phyloP scores from a whole-genome alignment of 2,329 filamentous ascomycete genomes.

The Atkinsonella hypoxylon region DNA sequence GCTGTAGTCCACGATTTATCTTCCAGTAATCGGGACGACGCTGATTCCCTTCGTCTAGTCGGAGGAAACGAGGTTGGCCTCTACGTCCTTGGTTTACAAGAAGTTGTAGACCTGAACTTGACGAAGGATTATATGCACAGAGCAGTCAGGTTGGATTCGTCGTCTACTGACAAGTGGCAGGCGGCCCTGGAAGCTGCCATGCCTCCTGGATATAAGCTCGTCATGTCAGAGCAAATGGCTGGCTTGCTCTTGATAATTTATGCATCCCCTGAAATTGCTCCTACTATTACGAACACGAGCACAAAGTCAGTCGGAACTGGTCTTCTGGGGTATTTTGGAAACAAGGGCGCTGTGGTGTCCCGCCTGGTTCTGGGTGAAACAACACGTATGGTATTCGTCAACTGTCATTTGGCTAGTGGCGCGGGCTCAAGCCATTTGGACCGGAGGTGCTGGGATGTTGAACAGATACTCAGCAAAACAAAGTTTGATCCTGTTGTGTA shows the following conservation, averaged over 20 bases:
- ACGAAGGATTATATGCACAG: conserved; percentile 64
- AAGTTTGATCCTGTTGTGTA: conserved; percentile 65
- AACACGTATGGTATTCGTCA: conserved; percentile 79
- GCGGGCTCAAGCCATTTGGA: conserved; percentile 67
- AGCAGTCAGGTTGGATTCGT: conserved; percentile 57
- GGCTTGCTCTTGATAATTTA: conserved; percentile 79
- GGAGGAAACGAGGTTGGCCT: conserved; percentile 65
- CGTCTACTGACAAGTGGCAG: conserved; percentile 68
- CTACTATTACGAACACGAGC: conserved; percentile 69
- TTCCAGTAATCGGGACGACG: conserved; percentile 23
- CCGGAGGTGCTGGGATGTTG: conserved; percentile 78
- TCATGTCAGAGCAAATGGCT: conserved; percentile 75
- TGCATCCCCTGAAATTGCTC: conserved; percentile 63
- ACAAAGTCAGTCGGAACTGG: conserved; percentile 79
- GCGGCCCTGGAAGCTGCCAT: conserved; percentile 60
- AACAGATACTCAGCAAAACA: conserved; percentile 63
- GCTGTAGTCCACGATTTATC: conserved; percentile 20
- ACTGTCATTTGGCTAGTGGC: conserved; percentile 84
- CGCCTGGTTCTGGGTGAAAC: conserved; percentile 81
- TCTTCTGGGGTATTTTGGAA: conserved; percentile 84
- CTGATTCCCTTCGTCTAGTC: conserved; percentile 30
- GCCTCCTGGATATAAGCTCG: conserved; percentile 62
- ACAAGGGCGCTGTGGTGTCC: conserved; percentile 81
- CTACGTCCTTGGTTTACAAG: conserved; percentile 84
- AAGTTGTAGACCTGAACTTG: conserved; percentile 77